Conservation (phyloP, 2,329 filamentous ascomycete genomes). For the Colletotrichum gigasporum region DNA sequence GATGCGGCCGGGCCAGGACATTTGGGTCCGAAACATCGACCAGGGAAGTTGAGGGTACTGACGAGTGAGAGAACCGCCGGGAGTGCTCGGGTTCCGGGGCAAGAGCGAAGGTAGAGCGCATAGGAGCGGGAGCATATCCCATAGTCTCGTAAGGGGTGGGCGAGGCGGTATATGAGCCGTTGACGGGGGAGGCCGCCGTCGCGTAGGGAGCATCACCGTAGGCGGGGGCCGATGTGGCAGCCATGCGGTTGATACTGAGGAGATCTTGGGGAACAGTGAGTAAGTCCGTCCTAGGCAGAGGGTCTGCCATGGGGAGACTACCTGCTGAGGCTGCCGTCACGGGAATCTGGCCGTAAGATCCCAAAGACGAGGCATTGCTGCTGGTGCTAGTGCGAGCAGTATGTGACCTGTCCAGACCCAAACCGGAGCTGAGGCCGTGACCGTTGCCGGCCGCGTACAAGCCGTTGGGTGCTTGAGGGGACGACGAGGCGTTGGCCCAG, state of each 20-base stretch:
- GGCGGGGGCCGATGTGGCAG: constrained; percentile 66
- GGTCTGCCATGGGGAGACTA: constrained; percentile 66
- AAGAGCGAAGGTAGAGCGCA: constrained; percentile 67
- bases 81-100: constrained; percentile 63
- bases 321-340: constrained; percentile 79
- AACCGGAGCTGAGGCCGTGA: constrained; percentile 65
- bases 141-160: constrained; percentile 79
- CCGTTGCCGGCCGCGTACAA: constrained; percentile 67
- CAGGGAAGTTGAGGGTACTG: constrained; percentile 68
- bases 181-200: constrained; percentile 73
- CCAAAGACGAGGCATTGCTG: constrained; percentile 67
- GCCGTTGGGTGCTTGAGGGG: constrained; percentile 57
- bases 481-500: constrained; percentile 73
- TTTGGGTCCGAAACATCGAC: constrained; percentile 54
- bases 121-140: constrained; percentile 75
- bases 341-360: constrained; percentile 77
- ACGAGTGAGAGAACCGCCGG: constrained; percentile 86
- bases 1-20: constrained; percentile 53
- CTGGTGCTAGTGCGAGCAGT: constrained; percentile 66
- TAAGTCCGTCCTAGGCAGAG: constrained; percentile 72
- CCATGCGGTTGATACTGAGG: constrained; percentile 72
- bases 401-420: constrained; percentile 64
- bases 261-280: constrained; percentile 81
- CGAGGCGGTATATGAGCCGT: constrained; percentile 72
- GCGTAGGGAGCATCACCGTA: constrained; percentile 77